Percentiles rank a stretch among this genome's conserved stretches.
These are phyloP conservation scores for Hondaea fermentalgiana DNA, from an alignment of 108 stramenopile species.

Conservation along the genomic window DNA sequence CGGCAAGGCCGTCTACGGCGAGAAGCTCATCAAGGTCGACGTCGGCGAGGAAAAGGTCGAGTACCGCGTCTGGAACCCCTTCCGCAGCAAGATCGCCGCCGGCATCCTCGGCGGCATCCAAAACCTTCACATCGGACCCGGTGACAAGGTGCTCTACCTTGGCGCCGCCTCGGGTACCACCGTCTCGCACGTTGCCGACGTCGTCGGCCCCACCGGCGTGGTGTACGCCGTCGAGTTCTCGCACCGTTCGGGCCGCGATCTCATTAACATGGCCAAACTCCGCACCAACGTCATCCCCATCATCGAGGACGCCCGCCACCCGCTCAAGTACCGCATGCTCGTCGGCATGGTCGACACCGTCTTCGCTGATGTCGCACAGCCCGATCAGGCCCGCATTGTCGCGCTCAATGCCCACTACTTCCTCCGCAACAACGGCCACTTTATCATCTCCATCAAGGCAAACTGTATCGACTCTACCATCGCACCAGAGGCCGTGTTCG, in stretches of 20 bases:
- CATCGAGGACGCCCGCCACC: conserved; percentile 98
- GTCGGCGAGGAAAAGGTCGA: conserved; percentile 79
- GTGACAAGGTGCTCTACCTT: conserved; percentile 92
- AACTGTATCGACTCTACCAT: conserved; percentile 97
- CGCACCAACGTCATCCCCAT: conserved; percentile 99
- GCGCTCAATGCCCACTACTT: conserved; percentile 98
- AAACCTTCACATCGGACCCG: conserved; percentile 92
- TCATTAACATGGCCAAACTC: conserved; percentile 94
- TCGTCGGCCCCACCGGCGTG: conserved; percentile 89
- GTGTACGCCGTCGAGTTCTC: conserved; percentile 99
- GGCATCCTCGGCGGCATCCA: conserved; percentile 97
- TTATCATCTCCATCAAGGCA: conserved; percentile 98
- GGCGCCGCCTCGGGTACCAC: conserved; percentile 98
- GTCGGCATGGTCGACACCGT: conserved; percentile 97
- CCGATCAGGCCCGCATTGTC: conserved; percentile 98
- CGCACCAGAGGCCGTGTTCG: conserved; percentile 96
- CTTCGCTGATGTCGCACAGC: conserved; percentile 99
- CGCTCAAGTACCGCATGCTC: conserved; percentile 98
- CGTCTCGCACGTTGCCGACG: conserved; percentile 96
- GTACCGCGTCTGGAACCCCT: conserved; percentile 99
- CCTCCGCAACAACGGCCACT: conserved; percentile 95
- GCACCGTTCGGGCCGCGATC: conserved; percentile 94
- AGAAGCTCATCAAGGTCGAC: conserved; percentile 91
- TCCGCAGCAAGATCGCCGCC: conserved; percentile 97
- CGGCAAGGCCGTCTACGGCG: conserved; percentile 97